Conservation (phyloP, 2,329 filamentous ascomycete species). For the Cercospora beticola region DNA sequence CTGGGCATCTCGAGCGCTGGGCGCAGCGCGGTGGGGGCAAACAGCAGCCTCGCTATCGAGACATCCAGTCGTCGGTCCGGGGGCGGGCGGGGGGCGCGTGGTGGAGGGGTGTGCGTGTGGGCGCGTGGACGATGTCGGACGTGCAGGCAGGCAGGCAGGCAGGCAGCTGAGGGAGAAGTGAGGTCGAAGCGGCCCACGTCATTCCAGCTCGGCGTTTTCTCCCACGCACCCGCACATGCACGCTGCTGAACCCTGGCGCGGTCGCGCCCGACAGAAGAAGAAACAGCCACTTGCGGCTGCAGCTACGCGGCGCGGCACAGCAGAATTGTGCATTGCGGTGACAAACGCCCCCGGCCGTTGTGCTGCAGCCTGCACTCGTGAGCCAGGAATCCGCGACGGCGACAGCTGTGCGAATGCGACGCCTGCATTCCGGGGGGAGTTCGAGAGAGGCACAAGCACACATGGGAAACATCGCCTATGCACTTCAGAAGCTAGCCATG, state of each 20-base stretch:
- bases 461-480: constrained; percentile 2
- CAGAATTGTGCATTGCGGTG: not conserved
- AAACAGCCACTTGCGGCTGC: not conserved
- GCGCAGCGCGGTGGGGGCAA: not conserved
- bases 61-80: not conserved
- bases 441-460: not conserved
- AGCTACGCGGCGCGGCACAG: not conserved
- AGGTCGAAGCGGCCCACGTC: not conserved
- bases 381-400: not conserved
- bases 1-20: constrained; percentile 15
- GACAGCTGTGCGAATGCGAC: not conserved
- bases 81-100: not conserved
- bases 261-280: not conserved
- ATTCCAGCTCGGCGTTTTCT: not conserved
- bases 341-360: not conserved
- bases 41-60: not conserved
- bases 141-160: not conserved
- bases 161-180: not conserved
- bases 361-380: not conserved
- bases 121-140: not conserved
- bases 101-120: not conserved
- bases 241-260: not conserved
- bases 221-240: not conserved
- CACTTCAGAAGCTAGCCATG: not conserved
- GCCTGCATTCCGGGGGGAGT: not conserved